Evolutionary conservation across 2,329 filamentous ascomycete species (phyloP).

Genomic region (Arachnopeziza araneosa): DNA sequence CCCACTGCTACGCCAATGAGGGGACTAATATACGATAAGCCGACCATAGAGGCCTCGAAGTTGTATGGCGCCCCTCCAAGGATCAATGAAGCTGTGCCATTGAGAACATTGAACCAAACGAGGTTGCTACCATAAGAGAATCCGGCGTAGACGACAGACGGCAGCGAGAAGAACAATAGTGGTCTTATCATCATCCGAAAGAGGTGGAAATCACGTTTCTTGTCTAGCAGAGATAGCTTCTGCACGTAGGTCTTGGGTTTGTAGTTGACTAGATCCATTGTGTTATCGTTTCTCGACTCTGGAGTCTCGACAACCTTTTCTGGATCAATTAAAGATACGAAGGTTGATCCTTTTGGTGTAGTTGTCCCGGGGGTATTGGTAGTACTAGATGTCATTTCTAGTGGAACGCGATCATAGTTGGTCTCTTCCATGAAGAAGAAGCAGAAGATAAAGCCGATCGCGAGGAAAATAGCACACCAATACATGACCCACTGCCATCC

Average conservation of each 20-base stretch:
- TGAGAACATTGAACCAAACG: conserved; percentile 34
- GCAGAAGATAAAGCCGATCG: conserved; percentile 42
- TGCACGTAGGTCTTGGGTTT: conserved; percentile 24
- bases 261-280: conserved; percentile 7
- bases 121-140: conserved; percentile 33
- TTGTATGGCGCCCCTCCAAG: conserved; percentile 32
- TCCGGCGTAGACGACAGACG: conserved; percentile 31
- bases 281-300: neutral
- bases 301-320: conserved; percentile 9
- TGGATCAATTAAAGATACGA: conserved; percentile 8
- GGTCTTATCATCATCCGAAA: conserved; percentile 28
- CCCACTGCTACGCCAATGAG: conserved; percentile 27
- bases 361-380: conserved; percentile 8
- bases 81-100: conserved; percentile 31
- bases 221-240: conserved; percentile 20
- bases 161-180: conserved; percentile 30
- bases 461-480: conserved; percentile 50
- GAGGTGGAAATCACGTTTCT: conserved; percentile 25
- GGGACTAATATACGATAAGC: conserved; percentile 29
- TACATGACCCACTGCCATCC: conserved; percentile 45
- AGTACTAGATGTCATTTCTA: conserved; percentile 7
- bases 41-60: conserved; percentile 30
- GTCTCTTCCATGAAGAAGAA: conserved; percentile 59
- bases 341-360: conserved; percentile 6
- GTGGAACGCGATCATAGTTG: conserved; percentile 30